phyloP scores from a whole-genome alignment of 495 filamentous ascomycete species.

The Penicillium paxilli region DNA sequence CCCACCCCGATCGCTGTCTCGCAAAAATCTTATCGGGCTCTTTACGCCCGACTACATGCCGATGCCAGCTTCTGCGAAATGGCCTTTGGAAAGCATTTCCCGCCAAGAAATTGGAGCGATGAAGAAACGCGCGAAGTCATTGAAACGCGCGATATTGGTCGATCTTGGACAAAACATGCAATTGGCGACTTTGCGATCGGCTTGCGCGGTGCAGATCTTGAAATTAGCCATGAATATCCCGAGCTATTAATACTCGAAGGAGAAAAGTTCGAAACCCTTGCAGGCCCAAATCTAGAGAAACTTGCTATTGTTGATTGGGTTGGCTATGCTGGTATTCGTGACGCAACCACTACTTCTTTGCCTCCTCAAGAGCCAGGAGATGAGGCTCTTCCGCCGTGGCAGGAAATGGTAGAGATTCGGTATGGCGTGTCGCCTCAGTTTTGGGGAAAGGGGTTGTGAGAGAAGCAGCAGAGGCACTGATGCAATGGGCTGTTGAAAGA shows the following conservation, averaged over 20 bases:
- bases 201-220: slow-evolving; percentile 3
- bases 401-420: slow-evolving; percentile 27
- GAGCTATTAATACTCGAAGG: not conserved
- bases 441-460: slow-evolving; percentile 26
- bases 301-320: slow-evolving; percentile 20
- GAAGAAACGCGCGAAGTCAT: slow-evolving; percentile 20
- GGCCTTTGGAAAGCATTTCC: slow-evolving; percentile 21
- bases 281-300: not conserved
- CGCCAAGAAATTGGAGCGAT: slow-evolving; percentile 20
- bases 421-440: slow-evolving; percentile 21
- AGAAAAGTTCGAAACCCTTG: not conserved
- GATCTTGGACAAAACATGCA: slow-evolving; percentile 15
- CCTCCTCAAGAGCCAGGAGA: slow-evolving; percentile 15
- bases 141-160: slow-evolving; percentile 21
- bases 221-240: too few relatives aligned
- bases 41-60: slow-evolving; percentile 21
- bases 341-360: slow-evolving; percentile 26
- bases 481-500: slow-evolving; percentile 19
- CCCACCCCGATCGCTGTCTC: slow-evolving; percentile 23
- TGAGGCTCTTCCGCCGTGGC: slow-evolving; percentile 18
- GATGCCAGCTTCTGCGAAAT: slow-evolving; percentile 23
- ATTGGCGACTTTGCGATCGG: slow-evolving; percentile 28
- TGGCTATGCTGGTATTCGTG: slow-evolving; percentile 29
- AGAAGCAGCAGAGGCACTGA: slow-evolving; percentile 20
- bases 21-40: slow-evolving; percentile 13